Evolutionary conservation across 2,329 filamentous ascomycete species (phyloP).

Genomic region (Monosporascus sp.): DNA sequence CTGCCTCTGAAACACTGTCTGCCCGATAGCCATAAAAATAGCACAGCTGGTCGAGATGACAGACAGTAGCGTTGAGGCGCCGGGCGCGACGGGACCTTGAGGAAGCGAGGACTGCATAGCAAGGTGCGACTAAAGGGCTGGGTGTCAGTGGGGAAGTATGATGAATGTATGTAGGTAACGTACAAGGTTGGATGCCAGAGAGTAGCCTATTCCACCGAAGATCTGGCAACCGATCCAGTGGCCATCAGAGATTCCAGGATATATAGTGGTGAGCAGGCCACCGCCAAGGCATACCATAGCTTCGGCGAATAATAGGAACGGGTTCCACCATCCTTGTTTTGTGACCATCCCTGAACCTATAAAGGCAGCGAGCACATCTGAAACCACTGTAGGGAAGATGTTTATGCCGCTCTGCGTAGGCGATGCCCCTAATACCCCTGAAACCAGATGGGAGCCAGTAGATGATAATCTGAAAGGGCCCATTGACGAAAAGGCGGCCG

Average conservation of each 20-base stretch:
- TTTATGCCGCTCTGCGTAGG: constrained; percentile 7
- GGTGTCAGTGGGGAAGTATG: too few species aligned
- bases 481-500: constrained; percentile 13
- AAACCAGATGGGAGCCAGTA: constrained; percentile 17
- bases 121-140: constrained; percentile 8
- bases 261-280: constrained; percentile 10
- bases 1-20: constrained; percentile 9
- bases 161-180: not conserved
- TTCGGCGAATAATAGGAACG: constrained; percentile 9
- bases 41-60: constrained; percentile 14
- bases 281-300: constrained; percentile 8
- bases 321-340: constrained; percentile 11
- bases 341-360: constrained; percentile 8
- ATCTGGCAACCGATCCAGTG: constrained; percentile 17
- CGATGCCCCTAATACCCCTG: constrained; percentile 5
- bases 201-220: constrained; percentile 14
- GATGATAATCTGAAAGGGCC: constrained; percentile 12
- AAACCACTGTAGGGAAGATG: constrained; percentile 12
- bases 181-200: constrained; percentile 9
- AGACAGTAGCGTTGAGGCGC: constrained; percentile 8
- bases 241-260: constrained; percentile 5
- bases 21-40: constrained; percentile 13
- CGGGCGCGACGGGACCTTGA: constrained; percentile 14
- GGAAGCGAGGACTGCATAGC: constrained; percentile 15
- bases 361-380: constrained; percentile 9